Evolutionary conservation across 2,329 filamentous ascomycete genomes (phyloP).

Genomic region (Penicillium sp.): DNA sequence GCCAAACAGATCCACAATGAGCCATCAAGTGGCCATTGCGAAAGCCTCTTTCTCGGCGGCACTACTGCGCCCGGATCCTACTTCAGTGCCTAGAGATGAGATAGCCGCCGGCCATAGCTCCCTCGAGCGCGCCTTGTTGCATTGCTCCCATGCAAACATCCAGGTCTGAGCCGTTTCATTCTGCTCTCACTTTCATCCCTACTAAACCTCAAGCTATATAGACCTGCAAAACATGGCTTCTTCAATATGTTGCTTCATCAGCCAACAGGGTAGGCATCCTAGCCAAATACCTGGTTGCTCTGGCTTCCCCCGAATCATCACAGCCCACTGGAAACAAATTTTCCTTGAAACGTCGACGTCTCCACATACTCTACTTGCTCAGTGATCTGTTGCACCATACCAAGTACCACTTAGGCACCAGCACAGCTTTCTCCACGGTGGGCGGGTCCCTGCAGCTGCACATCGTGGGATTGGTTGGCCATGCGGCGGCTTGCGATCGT

Average conservation of each 20-base stretch:
- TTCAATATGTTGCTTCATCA: conserved; percentile 70
- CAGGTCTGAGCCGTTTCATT: conserved; percentile 69
- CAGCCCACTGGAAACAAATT: conserved; percentile 35
- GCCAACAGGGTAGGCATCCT: conserved; percentile 65
- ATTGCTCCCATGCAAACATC: conserved; percentile 78
- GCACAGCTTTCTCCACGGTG: conserved; percentile 52
- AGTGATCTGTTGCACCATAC: conserved; percentile 77
- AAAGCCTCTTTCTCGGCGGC: conserved; percentile 76
- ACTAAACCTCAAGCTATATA: conserved; percentile 48
- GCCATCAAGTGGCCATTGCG: conserved; percentile 72
- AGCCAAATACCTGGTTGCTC: conserved; percentile 72
- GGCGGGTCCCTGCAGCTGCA: conserved; percentile 58
- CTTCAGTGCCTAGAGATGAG: conserved; percentile 65
- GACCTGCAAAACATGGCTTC: conserved; percentile 87
- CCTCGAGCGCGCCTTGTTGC: conserved; percentile 64
- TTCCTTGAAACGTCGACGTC: conserved; percentile 66
- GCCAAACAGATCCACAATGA: conserved; percentile 54
- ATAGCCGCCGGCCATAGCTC: conserved; percentile 69
- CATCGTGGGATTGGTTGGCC: conserved; percentile 63
- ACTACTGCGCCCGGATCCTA: conserved; percentile 73
- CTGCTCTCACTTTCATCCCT: conserved; percentile 22
- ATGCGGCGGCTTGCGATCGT: conserved; percentile 56
- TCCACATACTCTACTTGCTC: conserved; percentile 76
- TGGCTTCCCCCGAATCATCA: conserved; percentile 58
- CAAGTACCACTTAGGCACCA: conserved; percentile 51